Percentiles rank a stretch among this genome's conserved stretches.
Conservation (phyloP, 225 moss, liverwort and hornwort genomes). For the Pleurozium schreberi region DNA sequence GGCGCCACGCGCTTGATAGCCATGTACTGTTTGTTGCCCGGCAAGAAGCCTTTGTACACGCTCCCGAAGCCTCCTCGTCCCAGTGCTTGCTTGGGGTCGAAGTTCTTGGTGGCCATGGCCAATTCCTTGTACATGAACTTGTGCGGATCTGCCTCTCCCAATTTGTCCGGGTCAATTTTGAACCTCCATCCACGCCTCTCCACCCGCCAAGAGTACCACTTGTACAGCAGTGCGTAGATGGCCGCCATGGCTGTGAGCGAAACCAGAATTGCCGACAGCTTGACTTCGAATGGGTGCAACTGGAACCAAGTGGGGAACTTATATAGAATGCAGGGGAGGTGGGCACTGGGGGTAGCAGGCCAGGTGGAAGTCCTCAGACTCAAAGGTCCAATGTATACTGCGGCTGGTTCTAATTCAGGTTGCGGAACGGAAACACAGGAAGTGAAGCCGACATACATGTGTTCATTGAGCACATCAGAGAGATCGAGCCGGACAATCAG, state of each 20-base stretch:
- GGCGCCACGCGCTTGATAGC: neutral
- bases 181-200: neutral
- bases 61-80: neutral
- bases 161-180: neutral
- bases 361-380: neutral
- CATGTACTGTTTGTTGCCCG: neutral
- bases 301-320: too few relatives aligned
- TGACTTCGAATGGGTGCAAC: neutral
- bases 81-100: neutral
- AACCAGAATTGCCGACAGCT: neutral
- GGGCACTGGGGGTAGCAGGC: neutral
- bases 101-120: neutral
- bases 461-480: neutral
- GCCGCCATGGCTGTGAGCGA: neutral
- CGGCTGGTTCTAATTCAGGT: neutral
- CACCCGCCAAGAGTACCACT: neutral
- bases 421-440: neutral
- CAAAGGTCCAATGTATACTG: too few relatives aligned
- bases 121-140: neutral
- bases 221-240: neutral
- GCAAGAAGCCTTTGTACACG: neutral
- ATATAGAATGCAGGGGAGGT: too few relatives aligned
- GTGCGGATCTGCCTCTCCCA: neutral
- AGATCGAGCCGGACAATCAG: neutral
- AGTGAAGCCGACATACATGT: neutral